A percentile compares a stretch with the other conserved stretches of the same genome.
phyloP scores from a whole-genome alignment of 2,329 filamentous ascomycete species.

The Colletotrichum tabaci region DNA sequence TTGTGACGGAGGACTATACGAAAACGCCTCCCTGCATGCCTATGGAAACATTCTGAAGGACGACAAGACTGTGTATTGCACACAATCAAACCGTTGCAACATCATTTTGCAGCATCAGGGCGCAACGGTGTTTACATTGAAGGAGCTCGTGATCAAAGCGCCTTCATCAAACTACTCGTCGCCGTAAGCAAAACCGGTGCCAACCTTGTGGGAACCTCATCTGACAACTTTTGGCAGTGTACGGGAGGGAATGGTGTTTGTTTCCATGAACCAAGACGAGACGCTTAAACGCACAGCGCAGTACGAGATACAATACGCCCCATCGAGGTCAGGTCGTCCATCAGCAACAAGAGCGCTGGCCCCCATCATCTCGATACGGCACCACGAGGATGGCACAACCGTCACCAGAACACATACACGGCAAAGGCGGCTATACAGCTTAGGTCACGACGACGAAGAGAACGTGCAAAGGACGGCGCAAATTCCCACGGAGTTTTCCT shows the following conservation, averaged over 20 bases:
- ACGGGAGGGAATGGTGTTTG: constrained; percentile 92
- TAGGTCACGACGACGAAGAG: constrained; percentile 59
- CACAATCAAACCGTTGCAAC: constrained; percentile 89
- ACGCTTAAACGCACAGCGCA: constrained; percentile 79
- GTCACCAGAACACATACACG: constrained; percentile 61
- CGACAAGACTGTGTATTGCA: constrained; percentile 90
- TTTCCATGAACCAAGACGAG: constrained; percentile 88
- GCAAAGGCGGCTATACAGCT: constrained; percentile 61
- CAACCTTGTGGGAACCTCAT: constrained; percentile 46
- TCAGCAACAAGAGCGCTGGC: constrained; percentile 41
- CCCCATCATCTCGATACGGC: constrained; percentile 66
- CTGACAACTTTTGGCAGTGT: constrained; percentile 67
- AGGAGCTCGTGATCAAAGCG: constrained; percentile 90
- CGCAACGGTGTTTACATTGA: constrained; percentile 83
- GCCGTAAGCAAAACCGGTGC: constrained; percentile 72
- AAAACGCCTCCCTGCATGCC: constrained; percentile 74
- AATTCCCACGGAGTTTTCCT: constrained; percentile 70
- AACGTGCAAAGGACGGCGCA: constrained; percentile 65
- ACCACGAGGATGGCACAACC: constrained; percentile 66
- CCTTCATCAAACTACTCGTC: constrained; percentile 84
- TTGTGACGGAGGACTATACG: constrained; percentile 85
- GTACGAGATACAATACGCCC: constrained; percentile 80
- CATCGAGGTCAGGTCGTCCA: constrained; percentile 45
- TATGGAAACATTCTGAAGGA: constrained; percentile 88
- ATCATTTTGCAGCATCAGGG: constrained; percentile 87